Base-by-base conservation (phyloP, 192 early-diverging fungal genomes). In the Phlyctochytrium planicorne region DNA sequence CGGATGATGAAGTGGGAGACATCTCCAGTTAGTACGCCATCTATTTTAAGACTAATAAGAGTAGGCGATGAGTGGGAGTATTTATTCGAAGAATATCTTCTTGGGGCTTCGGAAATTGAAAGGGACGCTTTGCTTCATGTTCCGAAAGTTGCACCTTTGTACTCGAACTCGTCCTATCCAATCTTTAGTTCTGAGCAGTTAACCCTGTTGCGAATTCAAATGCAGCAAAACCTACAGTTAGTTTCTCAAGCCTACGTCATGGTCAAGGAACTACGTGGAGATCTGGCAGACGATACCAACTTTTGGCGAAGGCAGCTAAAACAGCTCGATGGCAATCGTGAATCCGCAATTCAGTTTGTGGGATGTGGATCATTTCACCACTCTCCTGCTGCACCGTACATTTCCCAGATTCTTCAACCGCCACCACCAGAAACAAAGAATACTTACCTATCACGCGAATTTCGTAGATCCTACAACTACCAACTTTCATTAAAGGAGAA, bases 171-270 rank as follows among this genome's bases (percentile, higher is more conserved):
- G 40, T 20, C 40, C 20, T 6, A 20, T 6, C 20, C 6, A 47
- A 63, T 69, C 23, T 69, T 69, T 35, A 63, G 68, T 35, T n/a
- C 4, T 16, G 30, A 57, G 47, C 68, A 69, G 33, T 32, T 69
- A 1, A 24, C 52, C 0, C 47, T 69, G 2, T 50, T 69, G 29
- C 60, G 47, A 27, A 30, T 52, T 14, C 68, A 69, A 35, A 62
- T 62, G 60, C 40, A 63, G 59, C 20, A 36, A 30, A 69, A 69
- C 52, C 62, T 69, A 34, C 68, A 69, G 33, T 30, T 69, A 3
- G 68, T 69, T 1, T 23, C 59, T 17, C 68, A 69, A 62, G 60
- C 68, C 14, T 63, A 25, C 34, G 52, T 69, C 1, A 62, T 69
- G 27, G 68, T 62, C 53, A 36, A 33, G 17, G 68, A 69, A 52